Evolutionary conservation across 441 rosid genomes (phyloP), one percentile per base, ranked within the genome.

Genomic region (Gossypium davidsonii): DNA sequence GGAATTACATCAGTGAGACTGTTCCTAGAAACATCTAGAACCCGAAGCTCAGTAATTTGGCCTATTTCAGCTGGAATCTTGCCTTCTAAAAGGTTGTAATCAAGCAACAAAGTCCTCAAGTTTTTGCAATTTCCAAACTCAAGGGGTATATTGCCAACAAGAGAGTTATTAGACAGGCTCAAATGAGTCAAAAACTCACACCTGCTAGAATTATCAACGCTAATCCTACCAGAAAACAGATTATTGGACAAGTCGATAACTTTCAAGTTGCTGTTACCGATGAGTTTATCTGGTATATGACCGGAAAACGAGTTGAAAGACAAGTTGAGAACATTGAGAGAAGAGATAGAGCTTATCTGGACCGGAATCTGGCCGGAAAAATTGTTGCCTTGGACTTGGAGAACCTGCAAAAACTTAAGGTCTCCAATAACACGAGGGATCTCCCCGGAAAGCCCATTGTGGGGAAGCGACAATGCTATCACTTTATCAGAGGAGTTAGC

Each of bases 21-120:
- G 76, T 89, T 89, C 11, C 85, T 86, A 52, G 94, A 89, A 74
- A 89, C 84, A 82, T 89, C 94, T n/a, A 89, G 79, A 56, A 89
- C 83, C 4, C 82, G 79, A 23, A 89, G 91, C 77, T 88, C 90
- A 12, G 85, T 34, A 64, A 86, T 77, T 76, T 21, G 74, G 58
- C 91, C 94, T 18, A 89, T 77, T 86, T 85, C 89, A 7, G 77
- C 67, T 26, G 91, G 91, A 74, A 89, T 80, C 69, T 55, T 60
- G 73, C 91, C 91, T 64, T 83, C 79, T 31, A 89, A 76, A 76
- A 80, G 61, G 74, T 89, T 89, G 10, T 90, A 88, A 60, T 89
- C 90, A 18, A 89, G 84, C 79, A 87, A 74, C 69, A 89, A 67
- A 25, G 84, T 83, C 78, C 77, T 79, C 77, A 86, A 73, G 71